These are phyloP conservation scores for Cercophora newfieldiana DNA, from an alignment of 495 filamentous ascomycete genomes.

Conservation along the genomic window DNA sequence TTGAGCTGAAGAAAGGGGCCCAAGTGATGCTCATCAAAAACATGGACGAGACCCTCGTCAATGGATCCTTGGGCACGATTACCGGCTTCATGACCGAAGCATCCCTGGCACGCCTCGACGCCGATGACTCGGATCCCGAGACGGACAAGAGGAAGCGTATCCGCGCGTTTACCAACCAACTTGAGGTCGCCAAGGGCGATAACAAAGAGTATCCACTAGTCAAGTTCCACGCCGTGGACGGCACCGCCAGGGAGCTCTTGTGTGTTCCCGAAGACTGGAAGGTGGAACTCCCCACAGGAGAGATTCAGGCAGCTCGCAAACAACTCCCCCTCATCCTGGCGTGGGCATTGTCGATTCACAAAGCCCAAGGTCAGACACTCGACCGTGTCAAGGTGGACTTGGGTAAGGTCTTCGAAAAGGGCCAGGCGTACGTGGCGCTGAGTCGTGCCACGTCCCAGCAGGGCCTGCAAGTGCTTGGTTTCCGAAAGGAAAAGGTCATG, in stretches of 20 bases:
- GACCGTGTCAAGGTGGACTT: conserved; percentile 95
- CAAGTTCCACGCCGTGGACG: conserved; percentile 75
- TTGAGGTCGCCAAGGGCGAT: conserved; percentile 36
- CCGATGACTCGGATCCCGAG: conserved; percentile 48
- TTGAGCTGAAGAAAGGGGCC: conserved; percentile 84
- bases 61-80: conserved; percentile 87
- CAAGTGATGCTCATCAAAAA: conserved; percentile 99
- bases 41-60: conserved; percentile 89
- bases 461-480: conserved; percentile 85
- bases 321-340: conserved; percentile 88
- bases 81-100: conserved; percentile 82
- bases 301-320: conserved; percentile 79
- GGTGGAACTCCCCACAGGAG: conserved; percentile 91
- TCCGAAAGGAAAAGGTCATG: conserved; percentile 90
- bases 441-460: conserved; percentile 82
- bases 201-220: conserved; percentile 72
- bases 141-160: conserved; percentile 48
- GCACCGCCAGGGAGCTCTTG: conserved; percentile 72
- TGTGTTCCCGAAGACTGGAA: conserved; percentile 91
- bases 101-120: conserved; percentile 66
- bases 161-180: conserved; percentile 38
- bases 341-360: conserved; percentile 97
- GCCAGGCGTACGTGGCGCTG: conserved; percentile 82
- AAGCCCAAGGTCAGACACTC: conserved; percentile 94
- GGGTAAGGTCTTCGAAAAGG: conserved; percentile 91